A percentile compares a stretch with the other conserved stretches of the same genome.
phyloP scores from a whole-genome alignment of 2,329 filamentous ascomycete species.

The Coniella vitis region DNA sequence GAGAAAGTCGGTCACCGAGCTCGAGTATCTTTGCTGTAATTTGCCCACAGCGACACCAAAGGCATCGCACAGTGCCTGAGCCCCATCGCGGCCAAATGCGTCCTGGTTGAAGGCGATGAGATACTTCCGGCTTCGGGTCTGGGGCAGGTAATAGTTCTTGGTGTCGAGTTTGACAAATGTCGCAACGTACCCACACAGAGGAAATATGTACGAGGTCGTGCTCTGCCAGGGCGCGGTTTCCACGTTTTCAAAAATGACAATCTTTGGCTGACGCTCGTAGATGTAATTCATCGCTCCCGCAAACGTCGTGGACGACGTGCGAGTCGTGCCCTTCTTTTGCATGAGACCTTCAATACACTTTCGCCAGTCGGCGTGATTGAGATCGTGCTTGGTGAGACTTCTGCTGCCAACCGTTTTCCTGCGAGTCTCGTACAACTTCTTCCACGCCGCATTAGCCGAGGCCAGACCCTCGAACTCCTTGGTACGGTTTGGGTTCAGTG shows the following conservation, averaged over 20 bases:
- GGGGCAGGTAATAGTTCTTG: conserved; percentile 67
- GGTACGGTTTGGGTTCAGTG: conserved; percentile 45
- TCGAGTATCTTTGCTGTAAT: conserved; percentile 52
- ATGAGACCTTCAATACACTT: conserved; percentile 6
- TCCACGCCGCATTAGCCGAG: conserved; percentile 18
- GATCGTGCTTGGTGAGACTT: conserved; percentile 31
- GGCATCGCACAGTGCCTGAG: conserved; percentile 22
- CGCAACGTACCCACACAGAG: conserved; percentile 48
- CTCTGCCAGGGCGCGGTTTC: conserved; percentile 49
- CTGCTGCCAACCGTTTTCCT: conserved; percentile 32
- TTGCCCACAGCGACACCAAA: conserved; percentile 40
- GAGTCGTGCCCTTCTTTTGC: not conserved
- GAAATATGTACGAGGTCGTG: conserved; percentile 35
- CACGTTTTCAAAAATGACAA: conserved; percentile 71
- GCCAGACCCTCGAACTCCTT: conserved; percentile 1
- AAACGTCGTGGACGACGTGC: conserved; percentile 21
- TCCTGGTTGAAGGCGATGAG: conserved; percentile 47
- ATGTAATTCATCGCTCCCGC: conserved; percentile 20
- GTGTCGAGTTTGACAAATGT: conserved; percentile 50
- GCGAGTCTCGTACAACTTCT: conserved; percentile 41
- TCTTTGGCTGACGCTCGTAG: conserved; percentile 43
- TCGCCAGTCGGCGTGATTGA: conserved; percentile 14
- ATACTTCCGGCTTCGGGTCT: conserved; percentile 58
- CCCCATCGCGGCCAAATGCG: conserved; percentile 22
- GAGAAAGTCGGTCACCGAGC: conserved; percentile 56